Base-by-base conservation (phyloP, 2,329 filamentous ascomycete genomes). In the Fusarium devonianum region DNA sequence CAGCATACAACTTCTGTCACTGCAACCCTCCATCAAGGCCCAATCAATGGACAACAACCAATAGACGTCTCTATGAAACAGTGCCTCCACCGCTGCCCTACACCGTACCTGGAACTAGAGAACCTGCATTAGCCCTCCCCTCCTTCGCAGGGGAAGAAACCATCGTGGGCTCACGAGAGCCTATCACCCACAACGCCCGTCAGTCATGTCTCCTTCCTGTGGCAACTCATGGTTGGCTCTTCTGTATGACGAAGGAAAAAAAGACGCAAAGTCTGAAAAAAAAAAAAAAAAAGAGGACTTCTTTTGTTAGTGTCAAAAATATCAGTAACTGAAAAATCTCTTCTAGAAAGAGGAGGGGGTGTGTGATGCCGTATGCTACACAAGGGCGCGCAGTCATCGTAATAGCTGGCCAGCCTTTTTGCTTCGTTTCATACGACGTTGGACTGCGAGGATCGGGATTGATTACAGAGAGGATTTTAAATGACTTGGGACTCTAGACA, bases 101-200 rank as follows among this genome's bases (percentile, higher is more conserved):
- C 46, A 52, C 46, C 46, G 46, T 52, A 42, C 32, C 40, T 63
- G 58, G 63, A 64, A 62, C 58, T 61, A 50, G 38, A 44, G 53
- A 25, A 49, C 48, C 39, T 63, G 59, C 62, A 62, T 63, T 63
- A 63, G 56, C 30, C 33, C 16, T 32, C 19, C 9, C 23, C 30
- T 29, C 43, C 39, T 13, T 18, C 30, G 32, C 22, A 26, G 22
- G 22, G 13, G 22, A 17, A 5, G 13, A 39, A 33, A 18, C 22
- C 21, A 26, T 53, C 52, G 62, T 64, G 62, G 62, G n/a, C 47
- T 41, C 10, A 25, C 32, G 25, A 53, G 32, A 47, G 58, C 60
- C 60, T 63, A 63, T 63, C 41, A 29, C 39, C 30, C 22, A 19
- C 32, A 39, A 46, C 37, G 37, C 37, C 29, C 26, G 32, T 16